These are phyloP conservation scores for Alternaria alternata DNA, from an alignment of 2,329 filamentous ascomycete genomes.

Conservation along the genomic window DNA sequence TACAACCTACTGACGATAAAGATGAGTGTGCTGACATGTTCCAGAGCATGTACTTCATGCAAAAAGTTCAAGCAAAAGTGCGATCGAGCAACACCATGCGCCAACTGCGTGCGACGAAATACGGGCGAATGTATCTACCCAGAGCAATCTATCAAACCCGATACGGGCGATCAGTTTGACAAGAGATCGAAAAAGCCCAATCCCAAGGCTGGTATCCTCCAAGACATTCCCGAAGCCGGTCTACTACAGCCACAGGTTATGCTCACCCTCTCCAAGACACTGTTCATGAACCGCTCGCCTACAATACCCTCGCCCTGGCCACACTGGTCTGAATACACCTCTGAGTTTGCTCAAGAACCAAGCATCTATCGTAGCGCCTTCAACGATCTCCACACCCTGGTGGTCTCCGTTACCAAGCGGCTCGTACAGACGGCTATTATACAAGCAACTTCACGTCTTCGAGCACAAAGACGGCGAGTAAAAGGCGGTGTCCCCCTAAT, in stretches of 20 bases:
- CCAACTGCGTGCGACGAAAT: constrained; percentile 16
- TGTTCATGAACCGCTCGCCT: constrained; percentile 50
- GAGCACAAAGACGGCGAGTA: constrained; percentile 54
- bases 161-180: not conserved
- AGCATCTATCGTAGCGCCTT: constrained; percentile 78
- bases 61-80: constrained; percentile 21
- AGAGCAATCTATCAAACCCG: constrained; percentile 3
- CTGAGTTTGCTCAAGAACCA: constrained; percentile 57
- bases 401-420: constrained; percentile 72
- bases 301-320: constrained; percentile 37
- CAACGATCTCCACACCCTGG: constrained; percentile 76
- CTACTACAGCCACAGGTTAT: constrained; percentile 41
- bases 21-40: not conserved
- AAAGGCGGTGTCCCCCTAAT: constrained; percentile 49
- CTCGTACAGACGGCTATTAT: constrained; percentile 75
- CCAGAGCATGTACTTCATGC: constrained; percentile 20
- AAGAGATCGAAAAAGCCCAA: not conserved
- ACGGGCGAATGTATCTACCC: constrained; percentile 17
- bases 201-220: constrained; percentile 23
- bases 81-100: constrained; percentile 20
- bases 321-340: constrained; percentile 44
- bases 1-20: not conserved
- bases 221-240: constrained; percentile 43
- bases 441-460: constrained; percentile 73
- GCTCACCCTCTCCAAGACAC: constrained; percentile 39